Evolutionary conservation across 106 monocot genomes (phyloP).

Genomic region (Platanthera zijinensis): DNA sequence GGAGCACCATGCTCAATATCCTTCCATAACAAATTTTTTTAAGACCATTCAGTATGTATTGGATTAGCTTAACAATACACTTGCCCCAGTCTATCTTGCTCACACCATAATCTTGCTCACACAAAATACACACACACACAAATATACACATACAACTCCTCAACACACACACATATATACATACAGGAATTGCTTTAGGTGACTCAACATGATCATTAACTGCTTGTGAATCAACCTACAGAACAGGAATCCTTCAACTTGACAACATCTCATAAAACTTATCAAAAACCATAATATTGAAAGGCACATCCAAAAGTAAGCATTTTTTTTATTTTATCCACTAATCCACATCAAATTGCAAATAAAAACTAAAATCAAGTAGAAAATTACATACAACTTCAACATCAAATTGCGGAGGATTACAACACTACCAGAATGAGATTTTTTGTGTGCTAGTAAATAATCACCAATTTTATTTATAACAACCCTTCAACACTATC

Average conservation of each 20-base stretch:
- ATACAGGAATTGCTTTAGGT: constrained; percentile 43
- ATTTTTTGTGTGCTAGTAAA: too few relatives aligned
- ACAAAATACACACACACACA: too few relatives aligned
- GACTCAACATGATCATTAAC: constrained; percentile 38
- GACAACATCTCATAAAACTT: not conserved
- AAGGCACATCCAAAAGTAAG: not conserved
- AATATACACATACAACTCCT: too few relatives aligned
- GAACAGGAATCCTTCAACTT: not conserved
- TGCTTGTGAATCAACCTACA: constrained; percentile 40
- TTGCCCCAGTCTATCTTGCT: too few relatives aligned
- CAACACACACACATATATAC: too few relatives aligned
- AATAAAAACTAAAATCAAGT: not conserved
- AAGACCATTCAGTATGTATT: too few relatives aligned
- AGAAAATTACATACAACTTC: not conserved
- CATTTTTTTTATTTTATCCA: not conserved
- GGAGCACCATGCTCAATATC: too few relatives aligned
- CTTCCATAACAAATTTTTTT: too few relatives aligned
- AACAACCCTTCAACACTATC: not conserved
- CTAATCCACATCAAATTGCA: not conserved
- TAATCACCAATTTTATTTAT: not conserved
- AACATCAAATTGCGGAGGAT: not conserved
- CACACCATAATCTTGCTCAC: too few relatives aligned
- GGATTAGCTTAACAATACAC: too few relatives aligned
- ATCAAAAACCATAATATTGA: not conserved
- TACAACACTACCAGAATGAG: too few relatives aligned